A percentile compares a stretch with the other conserved stretches of the same genome.
These are phyloP conservation scores for Kwoniella dendrophila DNA, from an alignment of 768 basidiomycete genomes.

Conservation along the genomic window DNA sequence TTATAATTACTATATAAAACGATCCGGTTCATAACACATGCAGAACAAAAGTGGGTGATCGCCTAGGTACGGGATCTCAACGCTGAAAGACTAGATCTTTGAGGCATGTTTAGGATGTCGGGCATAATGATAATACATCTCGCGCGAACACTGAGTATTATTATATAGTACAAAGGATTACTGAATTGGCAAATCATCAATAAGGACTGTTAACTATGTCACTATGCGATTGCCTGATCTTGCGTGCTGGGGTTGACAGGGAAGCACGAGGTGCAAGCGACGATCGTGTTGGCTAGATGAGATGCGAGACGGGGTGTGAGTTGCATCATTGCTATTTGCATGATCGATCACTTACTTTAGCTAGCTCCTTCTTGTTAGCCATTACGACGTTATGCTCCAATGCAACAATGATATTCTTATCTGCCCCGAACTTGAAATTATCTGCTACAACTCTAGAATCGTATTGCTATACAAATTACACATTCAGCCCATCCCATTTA, in stretches of 20 bases:
- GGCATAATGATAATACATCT: too few species aligned
- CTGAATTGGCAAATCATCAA: slow-evolving; percentile 4
- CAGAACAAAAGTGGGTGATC: too few species aligned
- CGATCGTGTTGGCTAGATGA: slow-evolving; percentile 33
- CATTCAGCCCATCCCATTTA: slow-evolving; percentile 2
- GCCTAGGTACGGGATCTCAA: too few species aligned
- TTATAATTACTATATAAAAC: too few species aligned
- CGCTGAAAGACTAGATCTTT: too few species aligned
- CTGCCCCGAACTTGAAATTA: slow-evolving; percentile 96
- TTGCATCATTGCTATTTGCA: background rate
- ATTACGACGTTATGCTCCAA: slow-evolving; percentile 90
- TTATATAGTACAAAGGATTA: too few species aligned
- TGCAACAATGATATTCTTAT: slow-evolving; percentile 96
- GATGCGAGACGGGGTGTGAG: slow-evolving; percentile 1
- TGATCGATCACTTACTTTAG: slow-evolving; percentile 64
- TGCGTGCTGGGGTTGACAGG: slow-evolving; percentile 37
- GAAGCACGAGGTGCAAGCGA: slow-evolving; percentile 42
- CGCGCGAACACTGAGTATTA: too few species aligned
- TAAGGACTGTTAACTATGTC: slow-evolving; percentile 51
- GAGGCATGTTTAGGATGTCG: too few species aligned
- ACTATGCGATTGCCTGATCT: slow-evolving; percentile 40
- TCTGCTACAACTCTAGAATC: slow-evolving; percentile 94
- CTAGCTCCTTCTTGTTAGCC: slow-evolving; percentile 89
- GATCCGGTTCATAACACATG: too few species aligned
- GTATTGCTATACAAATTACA: slow-evolving; percentile 61